Base-by-base conservation (phyloP, 495 filamentous ascomycete species). In the Lophiotrema nucula region DNA sequence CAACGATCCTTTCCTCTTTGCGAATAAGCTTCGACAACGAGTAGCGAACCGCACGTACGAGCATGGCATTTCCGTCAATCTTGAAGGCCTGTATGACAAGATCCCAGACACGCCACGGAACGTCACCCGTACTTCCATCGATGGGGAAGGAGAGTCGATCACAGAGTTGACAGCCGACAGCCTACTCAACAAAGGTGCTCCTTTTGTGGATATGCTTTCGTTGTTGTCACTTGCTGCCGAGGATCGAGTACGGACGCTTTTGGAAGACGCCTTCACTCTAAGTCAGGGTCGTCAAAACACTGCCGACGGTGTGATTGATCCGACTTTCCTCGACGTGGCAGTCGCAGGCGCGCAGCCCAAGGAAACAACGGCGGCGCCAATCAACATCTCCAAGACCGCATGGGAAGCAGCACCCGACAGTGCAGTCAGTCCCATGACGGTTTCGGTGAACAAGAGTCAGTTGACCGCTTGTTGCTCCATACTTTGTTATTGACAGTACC, bases 181-280 rank as follows among this genome's bases (percentile, higher is more conserved):
- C 1, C 76, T 88, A n/a, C 79, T 91, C 19, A 83, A 83, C 15
- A 74, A 80, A 23, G 86, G 86, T 10, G 77, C 85, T 1, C 80
- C 77, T 28, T 70, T 93, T 27, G 83, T 84, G 13, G 88, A 95
- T 47, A 83, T 95, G 45, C 63, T 95, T 18, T 82, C 86, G 23
- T 75, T 95, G 23, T 50, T 95, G 26, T 91, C 88, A 8, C 78
- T 93, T 26, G 85, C 86, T 5, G 81, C 86, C 31, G 84, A 89
- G 56, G 84, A 90, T 64, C 80, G 87, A 21, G 35, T 95, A 23
- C 74, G 85, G 37, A 78, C 80, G 2, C 69, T 93, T 12, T 54
- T 93, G 21, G 84, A 89, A 61, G 89, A 93, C 66, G 82, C 86
- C 4, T 79, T 81, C 44, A 78, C 72, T 13, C 70, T 91, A 6